A percentile compares a stretch with the other conserved stretches of the same genome.
Evolutionary conservation across 331 rosid genomes (phyloP).

Genomic region (Pyrus hybrid): DNA sequence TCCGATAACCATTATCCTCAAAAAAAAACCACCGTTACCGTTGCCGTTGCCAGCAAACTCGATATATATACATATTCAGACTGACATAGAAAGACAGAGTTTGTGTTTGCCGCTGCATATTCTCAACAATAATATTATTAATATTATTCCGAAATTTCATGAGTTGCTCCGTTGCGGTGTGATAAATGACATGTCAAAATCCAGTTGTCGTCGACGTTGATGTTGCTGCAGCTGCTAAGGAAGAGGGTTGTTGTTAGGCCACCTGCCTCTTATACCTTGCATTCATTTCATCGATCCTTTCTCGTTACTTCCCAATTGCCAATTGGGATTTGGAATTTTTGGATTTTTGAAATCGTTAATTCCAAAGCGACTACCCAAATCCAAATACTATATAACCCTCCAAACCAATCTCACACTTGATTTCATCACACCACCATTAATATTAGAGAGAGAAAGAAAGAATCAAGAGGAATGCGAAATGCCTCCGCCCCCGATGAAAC

Average conservation of each 20-base stretch:
- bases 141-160: background rate
- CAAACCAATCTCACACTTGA: background rate
- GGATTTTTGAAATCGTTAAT: background rate
- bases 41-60: no score
- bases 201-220: background rate
- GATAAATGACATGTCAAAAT: background rate
- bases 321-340: background rate
- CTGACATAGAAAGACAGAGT: no score
- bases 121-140: no score
- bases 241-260: background rate
- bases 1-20: no score
- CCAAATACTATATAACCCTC: background rate
- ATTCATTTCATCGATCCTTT: background rate
- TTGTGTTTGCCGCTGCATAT: no score
- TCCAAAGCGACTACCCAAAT: background rate
- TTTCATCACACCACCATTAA: background rate
- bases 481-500: slow-evolving; percentile 31
- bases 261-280: background rate
- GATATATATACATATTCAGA: no score
- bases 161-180: background rate
- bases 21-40: no score
- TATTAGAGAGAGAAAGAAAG: no score
- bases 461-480: background rate
- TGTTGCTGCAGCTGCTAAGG: background rate
- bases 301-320: background rate